Percentiles rank a stretch among this genome's conserved stretches.
Evolutionary conservation across 2,329 filamentous ascomycete genomes (phyloP).

Genomic region (Aspergillus quadricinctus): DNA sequence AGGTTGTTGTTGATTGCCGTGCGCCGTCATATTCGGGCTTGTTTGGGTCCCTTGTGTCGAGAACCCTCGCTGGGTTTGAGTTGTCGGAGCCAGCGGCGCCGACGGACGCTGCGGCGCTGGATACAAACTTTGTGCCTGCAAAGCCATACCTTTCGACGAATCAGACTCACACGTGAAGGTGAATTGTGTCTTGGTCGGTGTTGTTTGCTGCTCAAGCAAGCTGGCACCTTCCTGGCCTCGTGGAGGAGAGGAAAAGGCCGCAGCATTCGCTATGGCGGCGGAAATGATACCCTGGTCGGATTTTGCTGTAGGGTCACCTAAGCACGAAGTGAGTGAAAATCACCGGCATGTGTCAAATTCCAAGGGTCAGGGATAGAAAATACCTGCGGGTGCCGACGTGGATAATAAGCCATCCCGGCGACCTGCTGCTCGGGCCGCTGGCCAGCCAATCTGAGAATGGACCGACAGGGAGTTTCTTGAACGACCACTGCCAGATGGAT

Average conservation of each 20-base stretch:
- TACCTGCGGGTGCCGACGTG: slow-evolving; percentile 39
- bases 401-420: slow-evolving; percentile 45
- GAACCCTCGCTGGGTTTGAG: slow-evolving; percentile 37
- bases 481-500: slow-evolving; percentile 43
- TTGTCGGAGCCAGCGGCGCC: slow-evolving; percentile 27
- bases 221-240: slow-evolving; percentile 74
- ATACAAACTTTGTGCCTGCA: slow-evolving; percentile 58
- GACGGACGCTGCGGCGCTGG: slow-evolving; percentile 34
- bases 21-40: slow-evolving; percentile 45
- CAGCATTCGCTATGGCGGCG: slow-evolving; percentile 83
- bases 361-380: slow-evolving; percentile 6
- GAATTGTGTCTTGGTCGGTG: slow-evolving; percentile 78
- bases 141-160: slow-evolving; percentile 71
- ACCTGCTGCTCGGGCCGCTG: slow-evolving; percentile 46
- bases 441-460: slow-evolving; percentile 55
- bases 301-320: slow-evolving; percentile 35
- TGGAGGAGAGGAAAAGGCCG: slow-evolving; percentile 57
- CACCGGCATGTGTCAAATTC: slow-evolving; percentile 19
- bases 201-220: slow-evolving; percentile 67
- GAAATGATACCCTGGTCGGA: slow-evolving; percentile 79
- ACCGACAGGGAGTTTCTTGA: slow-evolving; percentile 60
- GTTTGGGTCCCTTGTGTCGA: slow-evolving; percentile 55
- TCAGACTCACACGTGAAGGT: slow-evolving; percentile 95
- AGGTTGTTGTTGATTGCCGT: slow-evolving; percentile 27
- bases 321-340: slow-evolving; percentile 8